Base-by-base conservation (phyloP, 2,329 filamentous ascomycete genomes). In the Calonectria fujianensis region DNA sequence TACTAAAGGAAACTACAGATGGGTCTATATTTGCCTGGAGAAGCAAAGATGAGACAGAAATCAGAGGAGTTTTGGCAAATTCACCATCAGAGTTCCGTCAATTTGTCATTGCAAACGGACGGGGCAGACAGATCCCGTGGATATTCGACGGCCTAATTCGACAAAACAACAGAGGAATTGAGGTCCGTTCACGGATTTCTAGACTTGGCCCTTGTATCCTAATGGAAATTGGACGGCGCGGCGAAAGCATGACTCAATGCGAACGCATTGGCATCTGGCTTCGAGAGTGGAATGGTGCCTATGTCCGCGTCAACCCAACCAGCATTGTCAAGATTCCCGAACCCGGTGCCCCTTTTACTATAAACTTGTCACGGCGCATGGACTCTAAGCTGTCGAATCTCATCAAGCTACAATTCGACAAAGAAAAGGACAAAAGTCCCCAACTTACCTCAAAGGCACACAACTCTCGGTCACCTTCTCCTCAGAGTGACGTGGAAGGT, bases 11-110 rank as follows among this genome's bases (percentile, higher is more conserved):
- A 6, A 59, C 67, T 0, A 41, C 20, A 16, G 67, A 69, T 32
- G 67, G 67, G 2, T 69, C 67, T 0, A 59, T 69, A 27, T 69
- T 69, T 24, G 67, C 52, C 2, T 61, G 67, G 67, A 54, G 54
- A 8, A 61, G 67, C 11, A 24, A 31, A 4, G 3, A 50, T 4
- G 39, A 45, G 20, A 48, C 41, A 10, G 37, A 59, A 6, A 3
- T 51, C 6, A 31, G n/a, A 24, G 67, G 67, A 1, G 18, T 61
- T 3, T 24, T 69, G 11, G 51, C 67, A 13, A 39, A 13, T 3
- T 66, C 59, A 4, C 66, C 66, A 13, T 54, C 65, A 3, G 65
- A 68, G 37, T 65, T 65, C 13, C 61, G 39, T 24, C 61, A 65
- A n/a, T 65, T 65, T 18, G 20, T 24, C 6, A 50, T 18, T 14